Conservation (phyloP, 176 grass and related monocot species). For the Pontederia paniculata region DNA sequence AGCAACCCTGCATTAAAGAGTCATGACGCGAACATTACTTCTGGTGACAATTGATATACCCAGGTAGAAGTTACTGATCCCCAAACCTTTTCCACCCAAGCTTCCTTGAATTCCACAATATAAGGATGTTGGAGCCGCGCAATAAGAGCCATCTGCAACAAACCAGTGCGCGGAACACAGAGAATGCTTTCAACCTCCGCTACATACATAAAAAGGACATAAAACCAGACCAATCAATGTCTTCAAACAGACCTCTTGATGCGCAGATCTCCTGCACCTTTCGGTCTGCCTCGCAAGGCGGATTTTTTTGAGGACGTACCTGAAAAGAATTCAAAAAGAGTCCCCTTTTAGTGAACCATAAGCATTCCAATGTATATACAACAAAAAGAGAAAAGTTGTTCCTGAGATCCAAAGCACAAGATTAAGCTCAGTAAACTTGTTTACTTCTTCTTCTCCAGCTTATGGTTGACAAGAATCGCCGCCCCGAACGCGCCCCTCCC, state of each 20-base stretch:
- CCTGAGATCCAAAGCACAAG: not conserved
- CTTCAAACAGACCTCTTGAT: constrained; percentile 64
- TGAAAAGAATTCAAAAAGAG: constrained; percentile 24
- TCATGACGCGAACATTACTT: constrained; percentile 11
- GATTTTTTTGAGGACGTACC: constrained; percentile 97
- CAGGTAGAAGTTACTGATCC: not conserved
- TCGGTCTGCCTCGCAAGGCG: constrained; percentile 87
- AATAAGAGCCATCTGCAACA: constrained; percentile 82
- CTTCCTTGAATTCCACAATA: constrained; percentile 96
- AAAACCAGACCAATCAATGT: not conserved
- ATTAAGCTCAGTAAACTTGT: not conserved
- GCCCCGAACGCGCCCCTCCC: constrained; percentile 93
- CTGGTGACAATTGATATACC: constrained; percentile 15
- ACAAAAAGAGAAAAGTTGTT: too few relatives aligned
- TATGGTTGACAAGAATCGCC: constrained; percentile 97
- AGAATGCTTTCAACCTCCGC: too few relatives aligned
- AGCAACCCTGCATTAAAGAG: constrained; percentile 53
- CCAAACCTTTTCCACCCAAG: constrained; percentile 99
- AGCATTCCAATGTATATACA: too few relatives aligned
- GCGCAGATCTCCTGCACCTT: constrained; percentile 86
- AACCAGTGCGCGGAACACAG: not conserved
- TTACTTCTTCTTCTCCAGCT: constrained; percentile 91
- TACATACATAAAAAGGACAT: not conserved
- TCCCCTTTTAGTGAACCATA: not conserved
- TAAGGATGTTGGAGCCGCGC: constrained; percentile 91